Base-by-base conservation (phyloP, 805 yeast species). In the Yueomyces sinensis region DNA sequence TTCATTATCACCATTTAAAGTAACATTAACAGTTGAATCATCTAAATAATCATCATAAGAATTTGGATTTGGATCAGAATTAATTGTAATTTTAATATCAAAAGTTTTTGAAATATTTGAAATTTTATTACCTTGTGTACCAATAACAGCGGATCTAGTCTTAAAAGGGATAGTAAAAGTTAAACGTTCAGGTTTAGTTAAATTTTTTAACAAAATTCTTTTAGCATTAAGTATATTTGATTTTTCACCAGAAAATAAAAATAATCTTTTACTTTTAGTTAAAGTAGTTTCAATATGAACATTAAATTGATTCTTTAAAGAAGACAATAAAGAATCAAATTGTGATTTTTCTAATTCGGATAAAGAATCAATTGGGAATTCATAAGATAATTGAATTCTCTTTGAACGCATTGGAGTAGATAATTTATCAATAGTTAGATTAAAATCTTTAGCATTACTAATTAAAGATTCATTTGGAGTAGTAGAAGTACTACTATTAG, bases 261-360 rank as follows among this genome's bases (percentile, higher is more conserved):
- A 83, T 17, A 89, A 80, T 61, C 95, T 76, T 9, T 25, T n/a
- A 11, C 14, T n/a, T 45, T 72, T 71, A 32, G 93, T 78, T 35
- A 82, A 63, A 33, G 94, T 82, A 35, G 93, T 80, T 54, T 86
- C 95, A 41, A 86, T 72, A 40, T 73, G 71, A 36, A 86, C 82
- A 31, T 67, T 61, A 25, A 41, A 46, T 41, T 76, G 66, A 38
- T 72, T 60, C 58, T 78, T 79, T 47, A 82, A 69, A 31, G 70
- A 60, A 30, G 70, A 62, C 41, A 83, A 62, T 40, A 82, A 68
- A 50, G 76, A 76, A 47, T 76, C 66, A 40, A 82, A 72, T 43
- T 79, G 87, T 18, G 74, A 64, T 45, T 76, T 75, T 30, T 68
- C 54, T 22, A 77, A 65, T 36, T 70, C 65, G 50, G 74, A 56